Conservation (phyloP, 1,139 yeast genomes). For the Blastobotrys arbuscula region DNA sequence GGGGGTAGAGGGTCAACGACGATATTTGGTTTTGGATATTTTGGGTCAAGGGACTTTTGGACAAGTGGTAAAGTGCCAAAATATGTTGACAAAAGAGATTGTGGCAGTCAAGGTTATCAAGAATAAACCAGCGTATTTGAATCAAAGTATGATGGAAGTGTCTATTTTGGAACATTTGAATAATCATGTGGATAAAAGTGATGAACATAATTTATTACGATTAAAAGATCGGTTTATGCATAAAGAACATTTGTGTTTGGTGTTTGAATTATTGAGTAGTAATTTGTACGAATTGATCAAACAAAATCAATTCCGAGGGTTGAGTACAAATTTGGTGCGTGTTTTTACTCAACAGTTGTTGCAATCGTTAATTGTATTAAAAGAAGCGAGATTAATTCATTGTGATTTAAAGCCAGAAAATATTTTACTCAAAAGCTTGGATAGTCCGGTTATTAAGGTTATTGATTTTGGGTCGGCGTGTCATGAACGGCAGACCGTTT, state of each 20-base stretch:
- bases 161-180: slow-evolving; percentile 77
- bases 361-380: slow-evolving; percentile 73
- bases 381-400: slow-evolving; percentile 81
- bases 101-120: slow-evolving; percentile 95
- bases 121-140: slow-evolving; percentile 84
- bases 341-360: slow-evolving; percentile 73
- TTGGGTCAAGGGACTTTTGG: slow-evolving; percentile 98
- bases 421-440: slow-evolving; percentile 73
- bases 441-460: slow-evolving; percentile 82
- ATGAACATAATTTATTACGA: slow-evolving; percentile 68
- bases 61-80: slow-evolving; percentile 96
- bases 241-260: slow-evolving; percentile 86
- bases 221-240: slow-evolving; percentile 87
- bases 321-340: slow-evolving; percentile 73
- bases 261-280: slow-evolving; percentile 82
- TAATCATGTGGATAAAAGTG: slow-evolving; percentile 59
- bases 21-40: slow-evolving; percentile 82
- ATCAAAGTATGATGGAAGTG: slow-evolving; percentile 89
- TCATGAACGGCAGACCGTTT: slow-evolving; percentile 81
- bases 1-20: slow-evolving; percentile 78
- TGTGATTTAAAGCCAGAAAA: slow-evolving; percentile 98
- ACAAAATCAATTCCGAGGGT: slow-evolving; percentile 91
- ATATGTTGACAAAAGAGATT: slow-evolving; percentile 77
- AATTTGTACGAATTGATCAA: slow-evolving; percentile 85
- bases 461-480: slow-evolving; percentile 98